Base-by-base conservation (phyloP, 23 red algal genomes). In the Gracilariopsis chorda region DNA sequence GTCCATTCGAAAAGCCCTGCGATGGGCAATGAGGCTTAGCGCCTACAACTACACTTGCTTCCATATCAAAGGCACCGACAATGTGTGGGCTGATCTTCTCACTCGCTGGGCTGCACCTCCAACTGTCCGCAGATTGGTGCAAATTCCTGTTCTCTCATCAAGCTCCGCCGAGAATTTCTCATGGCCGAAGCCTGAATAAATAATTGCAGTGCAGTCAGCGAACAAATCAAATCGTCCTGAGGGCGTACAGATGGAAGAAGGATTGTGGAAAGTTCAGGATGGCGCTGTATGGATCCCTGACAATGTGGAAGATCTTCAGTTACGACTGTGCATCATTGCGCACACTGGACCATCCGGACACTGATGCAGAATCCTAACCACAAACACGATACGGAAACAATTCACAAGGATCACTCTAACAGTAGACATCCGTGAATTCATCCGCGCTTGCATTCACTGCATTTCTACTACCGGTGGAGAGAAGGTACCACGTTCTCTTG, bases 381-480 rank as follows among this genome's bases (percentile, higher is more conserved):
- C 1, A 19, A 69, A 4, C 41, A 48, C 33, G 29, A 13, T 12
- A 3, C 49, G 9, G 21, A 27, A 32, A 4, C 64, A 9, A 3
- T 32, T 1, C 51, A 65, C 23, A 45, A 1, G 48, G 60, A 62
- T 63, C 17, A 44, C 8, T 2, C 33, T 51, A 4, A 17, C 10
- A 1, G 84, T n/a, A 8, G 68, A 88, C 84, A 48, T 88, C 6
- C 42, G 47, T 30, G 34, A 40, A 24, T 88, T 88, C 59, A 21
- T 88, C 45, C 48, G 49, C 36, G 65, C 84, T 4, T 77, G 41
- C 65, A 76, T 88, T 28, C 65, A 77, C 47, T 88, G 84, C 47
- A 19, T 78, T 24, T 86, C 63, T 25, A 58, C 82, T 23, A n/a
- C 49, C 14, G 63, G 60, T 23, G 82, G 82, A 45, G 58, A 86